These are phyloP conservation scores for Lichtheimia ornata DNA, from an alignment of 371 early-diverging fungal species.

Conservation along the genomic window DNA sequence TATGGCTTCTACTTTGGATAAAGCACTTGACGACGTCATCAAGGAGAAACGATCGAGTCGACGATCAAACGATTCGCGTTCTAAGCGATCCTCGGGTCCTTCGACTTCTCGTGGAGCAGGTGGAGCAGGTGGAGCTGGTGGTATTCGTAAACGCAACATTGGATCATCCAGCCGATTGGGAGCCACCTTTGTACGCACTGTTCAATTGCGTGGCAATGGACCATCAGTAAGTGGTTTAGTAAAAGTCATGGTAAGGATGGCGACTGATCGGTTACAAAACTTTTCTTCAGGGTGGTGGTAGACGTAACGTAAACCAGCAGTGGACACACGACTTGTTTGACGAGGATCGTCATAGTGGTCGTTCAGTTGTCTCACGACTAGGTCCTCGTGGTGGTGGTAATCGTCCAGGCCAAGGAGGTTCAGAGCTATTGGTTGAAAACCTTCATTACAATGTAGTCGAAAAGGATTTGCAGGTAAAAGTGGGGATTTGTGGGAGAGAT, in stretches of 20 bases:
- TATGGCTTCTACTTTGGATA: constrained; percentile 47
- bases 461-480: constrained; percentile 33
- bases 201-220: constrained; percentile 24
- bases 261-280: background rate
- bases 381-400: constrained; percentile 20
- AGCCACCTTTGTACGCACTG: constrained; percentile 37
- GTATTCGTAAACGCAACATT: constrained; percentile 31
- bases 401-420: constrained; percentile 4
- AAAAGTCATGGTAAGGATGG: background rate
- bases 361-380: constrained; percentile 27
- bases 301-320: constrained; percentile 23
- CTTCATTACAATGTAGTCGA: constrained; percentile 46
- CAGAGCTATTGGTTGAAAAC: constrained; percentile 34
- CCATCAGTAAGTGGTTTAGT: background rate
- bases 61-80: constrained; percentile 16
- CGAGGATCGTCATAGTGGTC: constrained; percentile 10
- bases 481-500: no score
- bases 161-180: constrained; percentile 16
- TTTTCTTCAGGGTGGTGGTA: constrained; percentile 12
- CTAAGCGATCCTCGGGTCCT: constrained; percentile 23
- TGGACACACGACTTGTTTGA: constrained; percentile 46
- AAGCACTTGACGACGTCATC: constrained; percentile 58
- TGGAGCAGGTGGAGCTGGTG: background rate
- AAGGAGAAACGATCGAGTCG: constrained; percentile 32
- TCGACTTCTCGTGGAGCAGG: background rate